Conservation (phyloP, 1,284 basidiomycete species). For the Ceratobasidium sp. region DNA sequence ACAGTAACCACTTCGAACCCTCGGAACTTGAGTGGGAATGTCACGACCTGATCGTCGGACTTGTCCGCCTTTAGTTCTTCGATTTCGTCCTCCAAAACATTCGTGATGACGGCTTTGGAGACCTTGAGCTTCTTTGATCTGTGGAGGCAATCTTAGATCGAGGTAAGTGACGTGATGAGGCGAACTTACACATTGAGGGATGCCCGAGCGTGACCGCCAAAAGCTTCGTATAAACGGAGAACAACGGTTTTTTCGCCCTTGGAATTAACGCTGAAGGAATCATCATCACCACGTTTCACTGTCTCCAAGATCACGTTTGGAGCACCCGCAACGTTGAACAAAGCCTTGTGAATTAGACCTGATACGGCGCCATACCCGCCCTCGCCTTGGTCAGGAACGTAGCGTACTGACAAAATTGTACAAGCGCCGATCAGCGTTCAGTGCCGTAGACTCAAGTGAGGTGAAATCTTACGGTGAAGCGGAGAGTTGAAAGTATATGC, state of each 20-base stretch:
- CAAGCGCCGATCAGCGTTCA: slow-evolving; percentile 1
- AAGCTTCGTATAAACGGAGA: slow-evolving; percentile 88
- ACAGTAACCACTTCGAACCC: slow-evolving; percentile 89
- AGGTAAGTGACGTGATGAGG: slow-evolving; percentile 2
- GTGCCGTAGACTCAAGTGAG: background rate
- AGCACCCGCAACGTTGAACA: slow-evolving; percentile 72
- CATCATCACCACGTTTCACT: slow-evolving; percentile 91
- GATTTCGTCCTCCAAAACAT: slow-evolving; percentile 83
- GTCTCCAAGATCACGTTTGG: slow-evolving; percentile 90
- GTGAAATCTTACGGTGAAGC: slow-evolving; percentile 60
- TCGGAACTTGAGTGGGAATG: slow-evolving; percentile 70
- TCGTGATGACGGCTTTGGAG: slow-evolving; percentile 69
- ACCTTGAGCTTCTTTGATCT: slow-evolving; percentile 65
- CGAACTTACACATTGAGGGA: slow-evolving; percentile 55
- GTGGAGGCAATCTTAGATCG: slow-evolving; percentile 43
- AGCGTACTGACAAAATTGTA: slow-evolving; percentile 58
- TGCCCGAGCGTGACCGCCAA: slow-evolving; percentile 80
- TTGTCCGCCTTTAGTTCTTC: slow-evolving; percentile 57
- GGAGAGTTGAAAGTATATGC: slow-evolving; percentile 89
- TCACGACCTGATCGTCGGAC: slow-evolving; percentile 41
- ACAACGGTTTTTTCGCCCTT: slow-evolving; percentile 65
- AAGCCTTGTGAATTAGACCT: slow-evolving; percentile 47
- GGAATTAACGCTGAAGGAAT: slow-evolving; percentile 59
- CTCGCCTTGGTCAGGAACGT: slow-evolving; percentile 41
- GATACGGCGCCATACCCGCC: slow-evolving; percentile 22